phyloP scores from a whole-genome alignment of 768 basidiomycete genomes.

The Termitomyces sp. region DNA sequence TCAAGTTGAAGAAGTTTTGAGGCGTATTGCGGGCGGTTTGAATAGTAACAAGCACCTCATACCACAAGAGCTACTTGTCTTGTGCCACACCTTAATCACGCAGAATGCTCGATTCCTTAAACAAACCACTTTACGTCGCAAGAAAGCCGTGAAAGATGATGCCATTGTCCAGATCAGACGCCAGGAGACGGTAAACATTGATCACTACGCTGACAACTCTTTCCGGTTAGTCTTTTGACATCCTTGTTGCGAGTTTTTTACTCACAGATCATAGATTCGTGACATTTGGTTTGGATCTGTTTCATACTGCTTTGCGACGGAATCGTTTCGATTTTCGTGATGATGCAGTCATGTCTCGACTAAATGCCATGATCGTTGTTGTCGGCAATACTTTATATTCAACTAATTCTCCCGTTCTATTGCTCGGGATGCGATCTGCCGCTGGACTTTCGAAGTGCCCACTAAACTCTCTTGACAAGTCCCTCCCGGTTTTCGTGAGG shows the following conservation, averaged over 20 bases:
- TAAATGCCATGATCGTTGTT: slow-evolving; percentile 80
- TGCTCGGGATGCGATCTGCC: slow-evolving; percentile 71
- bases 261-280: slow-evolving; percentile 56
- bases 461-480: slow-evolving; percentile 63
- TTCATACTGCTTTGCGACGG: slow-evolving; percentile 81
- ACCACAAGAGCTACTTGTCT: slow-evolving; percentile 64
- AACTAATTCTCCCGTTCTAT: slow-evolving; percentile 65
- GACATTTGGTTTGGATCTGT: slow-evolving; percentile 85
- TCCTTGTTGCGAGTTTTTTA: neutral
- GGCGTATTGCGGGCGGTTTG: slow-evolving; percentile 75
- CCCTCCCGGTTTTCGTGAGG: slow-evolving; percentile 75
- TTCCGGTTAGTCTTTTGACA: slow-evolving; percentile 49
- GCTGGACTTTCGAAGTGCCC: slow-evolving; percentile 83
- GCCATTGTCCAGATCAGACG: slow-evolving; percentile 79
- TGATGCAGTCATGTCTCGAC: slow-evolving; percentile 61
- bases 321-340: slow-evolving; percentile 85
- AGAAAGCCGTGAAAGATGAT: slow-evolving; percentile 39
- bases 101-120: slow-evolving; percentile 87
- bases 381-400: slow-evolving; percentile 94
- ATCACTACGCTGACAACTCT: slow-evolving; percentile 83
- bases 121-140: slow-evolving; percentile 38
- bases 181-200: slow-evolving; percentile 40
- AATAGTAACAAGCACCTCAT: slow-evolving; percentile 73
- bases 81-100: slow-evolving; percentile 87
- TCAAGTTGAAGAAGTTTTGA: slow-evolving; percentile 84